Percentiles rank a stretch among this genome's conserved stretches.
Conservation (phyloP, 176 grass and related monocot genomes). For the Cymbopogon citratus region DNA sequence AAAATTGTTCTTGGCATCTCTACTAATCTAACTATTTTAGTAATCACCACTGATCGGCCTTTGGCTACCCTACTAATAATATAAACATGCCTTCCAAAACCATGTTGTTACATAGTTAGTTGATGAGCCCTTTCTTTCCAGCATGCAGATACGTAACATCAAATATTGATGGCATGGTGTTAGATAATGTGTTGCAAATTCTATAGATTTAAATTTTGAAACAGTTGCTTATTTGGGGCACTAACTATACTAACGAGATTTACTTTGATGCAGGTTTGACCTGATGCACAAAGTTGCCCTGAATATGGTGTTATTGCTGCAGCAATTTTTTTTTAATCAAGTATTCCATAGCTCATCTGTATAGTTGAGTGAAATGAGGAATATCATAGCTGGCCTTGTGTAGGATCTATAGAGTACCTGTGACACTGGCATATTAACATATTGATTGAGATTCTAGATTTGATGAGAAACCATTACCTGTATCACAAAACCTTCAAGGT, state of each 20-base stretch:
- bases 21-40: background rate
- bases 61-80: background rate
- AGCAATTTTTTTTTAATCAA: background rate
- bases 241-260: background rate
- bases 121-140: constrained; percentile 9
- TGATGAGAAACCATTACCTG: constrained; percentile 39
- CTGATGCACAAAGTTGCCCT: background rate
- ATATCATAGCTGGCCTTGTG: background rate
- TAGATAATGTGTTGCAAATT: background rate
- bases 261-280: background rate
- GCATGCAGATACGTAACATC: background rate
- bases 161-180: background rate
- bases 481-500: constrained; percentile 84
- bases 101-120: background rate
- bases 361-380: background rate
- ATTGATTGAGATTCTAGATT: background rate
- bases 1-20: background rate
- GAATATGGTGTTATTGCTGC: background rate
- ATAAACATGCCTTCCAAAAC: constrained; percentile 23
- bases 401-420: background rate
- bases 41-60: background rate
- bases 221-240: constrained; percentile 9
- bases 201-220: background rate
- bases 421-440: background rate
- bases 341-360: background rate